A percentile compares a stretch with the other conserved stretches of the same genome.
Conservation (phyloP, 768 basidiomycete genomes). For the Lentinus tigrinus region DNA sequence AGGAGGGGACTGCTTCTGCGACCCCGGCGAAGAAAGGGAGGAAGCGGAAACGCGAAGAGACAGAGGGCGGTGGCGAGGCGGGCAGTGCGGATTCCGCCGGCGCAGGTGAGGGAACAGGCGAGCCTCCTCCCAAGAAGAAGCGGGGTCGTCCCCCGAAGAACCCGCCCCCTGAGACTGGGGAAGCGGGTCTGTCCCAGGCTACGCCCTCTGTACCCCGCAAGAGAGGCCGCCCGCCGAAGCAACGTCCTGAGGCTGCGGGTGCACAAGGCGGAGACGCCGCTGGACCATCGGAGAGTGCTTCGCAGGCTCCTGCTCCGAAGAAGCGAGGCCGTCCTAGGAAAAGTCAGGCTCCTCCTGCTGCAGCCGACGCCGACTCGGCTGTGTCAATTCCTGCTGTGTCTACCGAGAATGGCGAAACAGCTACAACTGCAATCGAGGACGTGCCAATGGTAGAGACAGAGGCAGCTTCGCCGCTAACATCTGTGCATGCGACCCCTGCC, state of each 20-base stretch:
- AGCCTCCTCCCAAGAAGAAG: constrained; percentile 17
- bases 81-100: background rate
- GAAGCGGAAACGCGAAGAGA: constrained; percentile 35
- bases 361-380: background rate
- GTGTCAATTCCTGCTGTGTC: background rate
- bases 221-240: constrained; percentile 8
- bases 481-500: background rate
- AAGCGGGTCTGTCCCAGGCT: background rate
- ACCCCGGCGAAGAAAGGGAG: constrained; percentile 17
- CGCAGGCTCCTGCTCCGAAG: constrained; percentile 7
- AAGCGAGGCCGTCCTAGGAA: constrained; percentile 20
- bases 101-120: background rate
- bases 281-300: constrained; percentile 1
- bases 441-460: background rate
- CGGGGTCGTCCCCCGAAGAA: constrained; percentile 36
- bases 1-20: constrained; percentile 7
- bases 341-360: background rate
- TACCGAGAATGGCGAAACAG: background rate
- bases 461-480: constrained; percentile 3
- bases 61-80: constrained; percentile 12
- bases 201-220: constrained; percentile 1
- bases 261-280: background rate
- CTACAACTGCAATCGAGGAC: background rate
- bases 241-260: background rate
- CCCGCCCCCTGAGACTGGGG: background rate